Base-by-base conservation (phyloP, 306 rosid genomes). In the Gynostemma pentaphyllum region DNA sequence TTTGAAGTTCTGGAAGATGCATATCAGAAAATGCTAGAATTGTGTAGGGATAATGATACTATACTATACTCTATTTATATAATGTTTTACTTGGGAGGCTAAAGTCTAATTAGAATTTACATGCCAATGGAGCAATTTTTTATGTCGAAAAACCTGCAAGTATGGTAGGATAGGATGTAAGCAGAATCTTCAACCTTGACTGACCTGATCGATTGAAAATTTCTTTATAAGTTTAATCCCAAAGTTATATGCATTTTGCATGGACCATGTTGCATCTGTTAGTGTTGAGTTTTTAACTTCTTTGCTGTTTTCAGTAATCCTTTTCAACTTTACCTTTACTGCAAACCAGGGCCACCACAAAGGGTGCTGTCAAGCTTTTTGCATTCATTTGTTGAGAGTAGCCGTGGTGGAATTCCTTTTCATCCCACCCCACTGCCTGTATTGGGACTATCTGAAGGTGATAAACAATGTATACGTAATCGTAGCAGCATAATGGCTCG, bases 401-500 rank as follows among this genome's bases (percentile, higher is more conserved):
- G 99, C 67, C 99, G 83, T 63, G 94, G 89, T 59, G 96, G 99
- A 74, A 46, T 84, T 29, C 97, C 97, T 34, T 88, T 94, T 66
- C 90, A 75, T 68, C 95, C 99, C 30, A 63, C 94, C 68, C 74
- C 90, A 54, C 94, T 94, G 66, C 99, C 99, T 7, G 16, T 70
- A 15, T 69, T 94, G 77, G 99, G 99, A 75, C 76, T 94, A 73
- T 94, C 99, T 63, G 85, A 85, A 70, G 90, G 89, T 46, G 99
- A 94, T 80, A 94, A 94, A 76, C 89, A 81, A 62, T 94, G 99
- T 76, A 94, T 94, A 70, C 90, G 87, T 4, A 85, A 94, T 71
- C 99, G 97, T 34, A 86, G 94, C 75, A 86, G 97, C 85, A 86
- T 94, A 73, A 94, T 94, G 99, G 97, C 99, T n/a, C 77, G 99